Evolutionary conservation across 1,139 yeast genomes (phyloP).

Genomic region (Kodamaea suecica): DNA sequence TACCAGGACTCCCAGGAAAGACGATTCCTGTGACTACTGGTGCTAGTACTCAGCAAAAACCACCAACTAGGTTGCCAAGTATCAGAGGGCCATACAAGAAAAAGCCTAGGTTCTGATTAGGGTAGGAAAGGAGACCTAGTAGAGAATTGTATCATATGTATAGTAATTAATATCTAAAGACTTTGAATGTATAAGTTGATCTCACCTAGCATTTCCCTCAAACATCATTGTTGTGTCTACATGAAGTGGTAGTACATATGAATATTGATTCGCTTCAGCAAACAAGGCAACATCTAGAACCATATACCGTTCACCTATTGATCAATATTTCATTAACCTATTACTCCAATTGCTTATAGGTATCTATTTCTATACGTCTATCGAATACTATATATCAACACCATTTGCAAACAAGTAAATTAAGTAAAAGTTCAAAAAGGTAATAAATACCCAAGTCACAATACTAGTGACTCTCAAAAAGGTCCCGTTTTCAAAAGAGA

Average conservation of each 20-base stretch:
- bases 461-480: slow-evolving; percentile 54
- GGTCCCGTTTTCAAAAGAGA: slow-evolving; percentile 61
- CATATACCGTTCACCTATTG: too few relatives aligned
- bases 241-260: too few relatives aligned
- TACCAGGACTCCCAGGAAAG: slow-evolving; percentile 58
- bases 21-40: slow-evolving; percentile 8
- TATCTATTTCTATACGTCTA: not conserved
- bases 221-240: too few relatives aligned
- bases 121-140: too few relatives aligned
- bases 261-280: too few relatives aligned
- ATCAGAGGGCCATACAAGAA: slow-evolving; percentile 43
- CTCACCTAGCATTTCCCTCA: too few relatives aligned
- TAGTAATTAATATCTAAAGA: too few relatives aligned
- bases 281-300: too few relatives aligned
- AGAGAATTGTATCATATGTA: too few relatives aligned
- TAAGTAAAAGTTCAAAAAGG: slow-evolving; percentile 71
- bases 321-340: too few relatives aligned
- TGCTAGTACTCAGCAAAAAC: slow-evolving; percentile 6
- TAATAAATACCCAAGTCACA: slow-evolving; percentile 67
- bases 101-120: slow-evolving; percentile 22
- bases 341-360: slow-evolving; percentile 5
- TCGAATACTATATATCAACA: slow-evolving; percentile 48
- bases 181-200: too few relatives aligned
- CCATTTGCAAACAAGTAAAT: slow-evolving; percentile 67
- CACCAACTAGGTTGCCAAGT: slow-evolving; percentile 34